Evolutionary conservation across 768 basidiomycete genomes (phyloP).

Genomic region (Calocybe gangraenosa): DNA sequence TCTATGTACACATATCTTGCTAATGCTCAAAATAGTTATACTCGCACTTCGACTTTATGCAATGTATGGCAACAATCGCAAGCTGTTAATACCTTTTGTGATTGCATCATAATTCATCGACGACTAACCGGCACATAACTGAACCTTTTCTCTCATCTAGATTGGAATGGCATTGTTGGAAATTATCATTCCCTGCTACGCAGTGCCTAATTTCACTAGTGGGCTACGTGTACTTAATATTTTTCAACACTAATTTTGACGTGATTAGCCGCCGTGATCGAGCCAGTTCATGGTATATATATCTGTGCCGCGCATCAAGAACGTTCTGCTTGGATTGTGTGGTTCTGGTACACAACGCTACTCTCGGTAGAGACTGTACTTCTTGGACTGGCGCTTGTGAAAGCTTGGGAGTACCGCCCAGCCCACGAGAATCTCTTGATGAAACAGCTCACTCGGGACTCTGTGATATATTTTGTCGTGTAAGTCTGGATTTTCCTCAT

Average conservation of each 20-base stretch:
- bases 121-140: not conserved
- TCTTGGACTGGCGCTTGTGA: slow-evolving; percentile 19
- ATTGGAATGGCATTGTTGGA: slow-evolving; percentile 15
- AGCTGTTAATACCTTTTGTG: slow-evolving; percentile 17
- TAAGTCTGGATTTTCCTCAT: slow-evolving; percentile 10
- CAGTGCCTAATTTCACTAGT: not conserved
- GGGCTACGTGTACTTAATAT: slow-evolving; percentile 11
- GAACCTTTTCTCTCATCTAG: not conserved
- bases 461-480: slow-evolving; percentile 25
- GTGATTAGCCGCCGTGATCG: slow-evolving; percentile 18
- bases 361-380: slow-evolving; percentile 18
- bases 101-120: not conserved
- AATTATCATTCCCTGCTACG: slow-evolving; percentile 11
- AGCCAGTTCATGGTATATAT: slow-evolving; percentile 22
- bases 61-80: slow-evolving; percentile 21
- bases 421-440: slow-evolving; percentile 14
- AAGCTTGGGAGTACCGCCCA: slow-evolving; percentile 20
- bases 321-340: slow-evolving; percentile 19
- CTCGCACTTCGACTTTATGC: slow-evolving; percentile 25
- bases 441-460: slow-evolving; percentile 21
- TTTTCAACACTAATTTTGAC: not conserved
- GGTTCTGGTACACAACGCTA: slow-evolving; percentile 19
- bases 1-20: no score
- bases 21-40: slow-evolving; percentile 16
- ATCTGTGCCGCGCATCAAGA: slow-evolving; percentile 25